Conservation (phyloP, 495 filamentous ascomycete species). For the Xylaria longipes region DNA sequence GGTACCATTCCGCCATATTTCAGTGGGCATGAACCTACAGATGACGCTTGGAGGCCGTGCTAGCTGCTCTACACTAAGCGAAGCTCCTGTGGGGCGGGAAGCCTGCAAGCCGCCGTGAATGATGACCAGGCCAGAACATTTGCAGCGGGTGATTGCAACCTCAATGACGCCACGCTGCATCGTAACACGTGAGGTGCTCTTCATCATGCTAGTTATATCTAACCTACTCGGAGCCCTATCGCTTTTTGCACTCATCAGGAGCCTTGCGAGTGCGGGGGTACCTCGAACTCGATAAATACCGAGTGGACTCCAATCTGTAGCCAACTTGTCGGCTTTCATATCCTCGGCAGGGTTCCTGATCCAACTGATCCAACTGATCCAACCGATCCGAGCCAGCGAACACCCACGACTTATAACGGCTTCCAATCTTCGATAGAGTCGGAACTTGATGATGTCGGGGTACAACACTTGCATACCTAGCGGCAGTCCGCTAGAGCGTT, state of each 20-base stretch:
- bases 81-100: slow-evolving; percentile 4
- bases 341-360: background rate
- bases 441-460: background rate
- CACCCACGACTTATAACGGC: background rate
- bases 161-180: slow-evolving; percentile 20
- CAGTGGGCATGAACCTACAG: background rate
- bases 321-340: background rate
- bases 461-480: background rate
- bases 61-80: background rate
- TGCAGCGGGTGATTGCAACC: background rate
- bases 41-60: background rate
- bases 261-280: background rate
- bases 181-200: slow-evolving; percentile 13
- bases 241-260: background rate
- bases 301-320: background rate
- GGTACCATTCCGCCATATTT: slow-evolving; percentile 9
- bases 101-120: background rate
- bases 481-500: background rate
- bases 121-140: background rate
- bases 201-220: background rate
- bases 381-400: background rate
- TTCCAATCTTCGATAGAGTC: background rate
- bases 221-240: background rate
- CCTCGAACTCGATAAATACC: background rate
- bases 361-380: background rate